phyloP scores from a whole-genome alignment of 2,329 filamentous ascomycete species.

The Cercospora zeina region DNA sequence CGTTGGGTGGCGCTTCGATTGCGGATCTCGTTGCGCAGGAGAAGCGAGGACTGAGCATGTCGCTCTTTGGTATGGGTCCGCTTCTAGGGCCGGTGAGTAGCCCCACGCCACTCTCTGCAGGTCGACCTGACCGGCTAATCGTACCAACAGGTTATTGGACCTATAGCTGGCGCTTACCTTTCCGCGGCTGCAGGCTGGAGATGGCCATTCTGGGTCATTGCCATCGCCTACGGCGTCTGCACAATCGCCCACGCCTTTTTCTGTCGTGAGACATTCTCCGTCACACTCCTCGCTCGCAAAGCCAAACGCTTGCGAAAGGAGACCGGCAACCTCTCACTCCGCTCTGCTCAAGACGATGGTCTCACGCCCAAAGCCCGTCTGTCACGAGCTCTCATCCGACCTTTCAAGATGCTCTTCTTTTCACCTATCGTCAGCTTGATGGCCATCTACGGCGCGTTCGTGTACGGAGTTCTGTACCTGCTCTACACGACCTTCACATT shows the following conservation, averaged over 20 bases:
- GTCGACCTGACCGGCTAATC: neutral
- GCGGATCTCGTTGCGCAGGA: constrained; percentile 27
- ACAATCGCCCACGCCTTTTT: constrained; percentile 42
- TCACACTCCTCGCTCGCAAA: constrained; percentile 50
- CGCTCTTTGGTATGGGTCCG: constrained; percentile 31
- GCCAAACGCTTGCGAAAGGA: constrained; percentile 49
- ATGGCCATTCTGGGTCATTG: constrained; percentile 53
- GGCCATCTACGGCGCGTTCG: constrained; percentile 49
- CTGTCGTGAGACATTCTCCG: constrained; percentile 51
- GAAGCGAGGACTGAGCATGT: constrained; percentile 25
- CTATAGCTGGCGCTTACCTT: constrained; percentile 55
- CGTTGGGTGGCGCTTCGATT: constrained; percentile 28
- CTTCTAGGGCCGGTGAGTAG: constrained; percentile 41
- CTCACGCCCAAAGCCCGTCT: constrained; percentile 46
- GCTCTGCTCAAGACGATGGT: constrained; percentile 43
- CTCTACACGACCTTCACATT: constrained; percentile 46
- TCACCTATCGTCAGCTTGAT: constrained; percentile 56
- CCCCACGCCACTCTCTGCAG: neutral
- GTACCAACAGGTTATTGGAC: constrained; percentile 37
- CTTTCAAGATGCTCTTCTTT: constrained; percentile 49
- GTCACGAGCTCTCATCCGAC: constrained; percentile 50
- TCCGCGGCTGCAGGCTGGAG: constrained; percentile 52
- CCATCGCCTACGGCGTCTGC: constrained; percentile 41
- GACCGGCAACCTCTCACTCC: constrained; percentile 48
- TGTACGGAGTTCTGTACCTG: constrained; percentile 48